These are phyloP conservation scores for Ceratocystis eucalypticola DNA, from an alignment of 2,329 filamentous ascomycete genomes.

Conservation along the genomic window DNA sequence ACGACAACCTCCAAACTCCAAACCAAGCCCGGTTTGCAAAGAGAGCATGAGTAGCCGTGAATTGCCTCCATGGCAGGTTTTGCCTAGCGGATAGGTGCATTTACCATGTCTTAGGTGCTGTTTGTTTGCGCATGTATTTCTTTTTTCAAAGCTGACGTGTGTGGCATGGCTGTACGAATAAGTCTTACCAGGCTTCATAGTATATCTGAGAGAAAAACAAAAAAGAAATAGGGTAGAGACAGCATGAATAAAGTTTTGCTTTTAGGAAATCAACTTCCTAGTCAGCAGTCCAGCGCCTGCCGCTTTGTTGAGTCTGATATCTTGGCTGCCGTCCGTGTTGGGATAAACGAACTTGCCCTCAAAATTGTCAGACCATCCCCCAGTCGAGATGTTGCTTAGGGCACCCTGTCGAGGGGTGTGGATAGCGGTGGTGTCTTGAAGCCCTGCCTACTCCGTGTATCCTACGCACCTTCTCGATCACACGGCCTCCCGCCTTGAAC, in stretches of 20 bases:
- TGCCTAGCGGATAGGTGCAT: not conserved
- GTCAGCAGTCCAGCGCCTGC: not conserved
- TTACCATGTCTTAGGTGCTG: not conserved
- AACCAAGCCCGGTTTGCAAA: not conserved
- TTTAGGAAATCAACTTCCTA: not conserved
- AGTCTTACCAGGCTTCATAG: not conserved
- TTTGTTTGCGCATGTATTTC: not conserved
- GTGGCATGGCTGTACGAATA: not conserved
- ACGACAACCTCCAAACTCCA: not conserved
- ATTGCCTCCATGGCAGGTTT: not conserved
- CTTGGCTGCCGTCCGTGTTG: not conserved
- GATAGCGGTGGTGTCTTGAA: not conserved
- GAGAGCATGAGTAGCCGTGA: not conserved
- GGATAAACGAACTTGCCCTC: not conserved
- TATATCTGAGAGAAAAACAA: not conserved
- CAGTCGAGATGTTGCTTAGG: not conserved
- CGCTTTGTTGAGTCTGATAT: not conserved
- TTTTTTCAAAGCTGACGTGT: not conserved
- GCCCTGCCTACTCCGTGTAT: not conserved
- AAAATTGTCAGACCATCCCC: not conserved
- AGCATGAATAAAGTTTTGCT: too few species aligned
- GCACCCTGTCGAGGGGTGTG: not conserved
- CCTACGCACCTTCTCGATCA: not conserved
- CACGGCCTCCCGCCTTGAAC: not conserved
- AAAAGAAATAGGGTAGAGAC: not conserved